Evolutionary conservation across 768 basidiomycete genomes (phyloP), one percentile per base, ranked within the genome.

Genomic region (Leucocoprinus birnbaumii): DNA sequence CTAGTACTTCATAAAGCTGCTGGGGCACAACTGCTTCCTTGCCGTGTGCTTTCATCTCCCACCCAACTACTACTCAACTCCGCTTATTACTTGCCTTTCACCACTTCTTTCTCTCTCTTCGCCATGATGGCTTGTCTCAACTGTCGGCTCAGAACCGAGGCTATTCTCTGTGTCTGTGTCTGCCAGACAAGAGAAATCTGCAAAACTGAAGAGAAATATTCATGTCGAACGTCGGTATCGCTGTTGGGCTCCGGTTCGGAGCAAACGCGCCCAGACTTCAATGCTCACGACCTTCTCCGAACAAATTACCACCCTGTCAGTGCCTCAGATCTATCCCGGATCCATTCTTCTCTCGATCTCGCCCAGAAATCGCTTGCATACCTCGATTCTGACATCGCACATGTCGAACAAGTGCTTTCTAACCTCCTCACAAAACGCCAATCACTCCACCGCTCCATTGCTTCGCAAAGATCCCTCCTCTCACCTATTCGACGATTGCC

Each of bases 401-500:
- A 34, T 25, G 19, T 55, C 38, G 45, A 55, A 41, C 25, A 45
- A 16, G 26, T 38, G 27, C 43, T 45, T 13, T 34, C 47, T 10
- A n/a, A 26, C 21, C 53, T 55, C 37, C 34, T 22, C 18, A 25
- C n/a, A 3, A 27, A 41, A 24, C 49, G 49, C 24, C 10, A 13
- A 11, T 14, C 44, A 5, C 31, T 38, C 52, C n/a, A 40, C 21
- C 13, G 7, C 13, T n/a, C 18, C 21, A 13, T 41, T 14, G 11
- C 37, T 21, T 21, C 22, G 8, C 34, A 40, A n/a, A 19, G 13
- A 24, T 38, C 37, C 18, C 22, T 40, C 25, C 38, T 55, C 37
- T 18, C 53, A 2, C 53, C 53, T 13, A 41, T 55, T 21, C 25
- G 34, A 2, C 26, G 46, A 19, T 22, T 55, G 3, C 53, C 53